Evolutionary conservation across 163 green algal species (phyloP), one percentile per base, ranked within the genome.

Genomic region (Chlamydomonas reinhardtii): DNA sequence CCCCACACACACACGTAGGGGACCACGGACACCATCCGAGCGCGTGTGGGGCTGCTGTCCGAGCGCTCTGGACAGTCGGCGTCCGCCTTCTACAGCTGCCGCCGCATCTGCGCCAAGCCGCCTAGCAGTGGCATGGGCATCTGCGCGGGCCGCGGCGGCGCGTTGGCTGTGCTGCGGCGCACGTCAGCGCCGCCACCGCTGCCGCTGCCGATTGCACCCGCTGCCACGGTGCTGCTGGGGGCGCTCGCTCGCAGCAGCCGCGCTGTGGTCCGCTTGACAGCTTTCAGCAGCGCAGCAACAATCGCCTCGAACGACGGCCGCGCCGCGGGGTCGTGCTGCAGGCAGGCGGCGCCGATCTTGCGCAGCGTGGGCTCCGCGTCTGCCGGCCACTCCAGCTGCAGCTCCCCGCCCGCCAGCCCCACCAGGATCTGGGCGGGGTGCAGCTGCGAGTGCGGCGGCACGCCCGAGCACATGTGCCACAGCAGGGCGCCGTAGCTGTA

Each of bases 401-500:
- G 70, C 35, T 76, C 70, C 17, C 70, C 70, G 15, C 32, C 24
- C 35, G 54, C 70, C 31, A 76, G 70, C 17, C 72, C 72, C 72
- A 77, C 72, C 25, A 77, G 39, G 14, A 77, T 22, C 43, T 77
- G 72, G 9, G 72, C 27, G 27, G 72, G 43, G 72, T 17, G 72
- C 25, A 65, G 72, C 25, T 39, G 17, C 22, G 27, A n/a, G 43
- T 39, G 43, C 32, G 72, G 72, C 71, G 35, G 71, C 22, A 76
- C 17, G 17, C 71, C 71, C 0, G 3, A 35, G 20, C 24, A 22
- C 71, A 76, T 59, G 37, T 76, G 71, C 71, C 71, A 76, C 37
- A 76, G 71, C 71, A 76, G 35, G 24, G 71, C 71, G 37, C 71
- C 71, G 24, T 62, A 76, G 71, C 72, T 77, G 72, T 77, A 77